Conservation (phyloP, 2,329 filamentous ascomycete species). For the Malbranchea zuffiana region DNA sequence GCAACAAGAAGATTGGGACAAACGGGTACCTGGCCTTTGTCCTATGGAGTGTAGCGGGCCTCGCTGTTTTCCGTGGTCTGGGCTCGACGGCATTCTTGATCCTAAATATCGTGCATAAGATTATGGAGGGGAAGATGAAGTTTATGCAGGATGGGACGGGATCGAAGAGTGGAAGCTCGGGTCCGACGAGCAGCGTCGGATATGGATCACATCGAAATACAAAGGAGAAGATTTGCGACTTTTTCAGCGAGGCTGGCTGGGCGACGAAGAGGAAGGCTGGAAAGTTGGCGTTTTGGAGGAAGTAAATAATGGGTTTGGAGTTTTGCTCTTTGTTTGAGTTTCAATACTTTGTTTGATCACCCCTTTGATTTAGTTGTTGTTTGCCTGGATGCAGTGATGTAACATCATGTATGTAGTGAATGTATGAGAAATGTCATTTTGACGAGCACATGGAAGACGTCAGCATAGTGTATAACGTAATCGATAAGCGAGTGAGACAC, state of each 20-base stretch:
- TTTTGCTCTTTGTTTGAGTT: conserved; percentile 1
- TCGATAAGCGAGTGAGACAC: too few relatives aligned
- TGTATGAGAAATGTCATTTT: conserved; percentile 2
- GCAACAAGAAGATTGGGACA: conserved; percentile 55
- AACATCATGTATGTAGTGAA: background rate
- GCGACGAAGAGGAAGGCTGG: conserved; percentile 22
- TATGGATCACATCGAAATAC: conserved; percentile 21
- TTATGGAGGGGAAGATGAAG: conserved; percentile 76
- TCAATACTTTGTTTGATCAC: conserved; percentile 1
- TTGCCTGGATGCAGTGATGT: background rate
- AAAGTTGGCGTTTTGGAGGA: conserved; percentile 34
- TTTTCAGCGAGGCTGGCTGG: conserved; percentile 28
- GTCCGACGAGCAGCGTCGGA: conserved; percentile 11
- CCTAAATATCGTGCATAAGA: conserved; percentile 70
- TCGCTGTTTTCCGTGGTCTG: conserved; percentile 80
- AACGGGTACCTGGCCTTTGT: conserved; percentile 92
- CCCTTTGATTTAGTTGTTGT: background rate
- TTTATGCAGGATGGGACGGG: conserved; percentile 25
- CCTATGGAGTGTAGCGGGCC: conserved; percentile 75
- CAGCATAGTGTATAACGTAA: too few relatives aligned
- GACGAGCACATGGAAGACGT: too few relatives aligned
- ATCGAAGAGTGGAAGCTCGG: conserved; percentile 11
- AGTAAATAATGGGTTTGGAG: conserved; percentile 16
- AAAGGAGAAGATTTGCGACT: conserved; percentile 27
- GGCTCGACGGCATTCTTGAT: conserved; percentile 72